Evolutionary conservation across 2,329 filamentous ascomycete genomes (phyloP).

Genomic region (Didymellaceae sp.): DNA sequence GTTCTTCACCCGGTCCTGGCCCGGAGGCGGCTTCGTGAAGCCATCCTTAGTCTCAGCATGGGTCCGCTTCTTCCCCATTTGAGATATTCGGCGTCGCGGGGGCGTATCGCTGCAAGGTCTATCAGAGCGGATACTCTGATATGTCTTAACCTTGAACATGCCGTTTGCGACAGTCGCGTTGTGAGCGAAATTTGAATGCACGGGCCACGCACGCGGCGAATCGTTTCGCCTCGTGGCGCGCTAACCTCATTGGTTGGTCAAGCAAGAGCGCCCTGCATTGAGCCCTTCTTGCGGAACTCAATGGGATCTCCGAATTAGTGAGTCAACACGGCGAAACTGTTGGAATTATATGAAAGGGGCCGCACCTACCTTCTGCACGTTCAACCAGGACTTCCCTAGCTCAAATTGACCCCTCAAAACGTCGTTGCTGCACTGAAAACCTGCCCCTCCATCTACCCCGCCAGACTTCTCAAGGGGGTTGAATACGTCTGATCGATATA

Average conservation of each 20-base stretch:
- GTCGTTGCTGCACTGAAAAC: slow-evolving; percentile 6
- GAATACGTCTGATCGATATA: too few species aligned
- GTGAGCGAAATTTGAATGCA: slow-evolving; percentile 32
- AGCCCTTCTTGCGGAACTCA: slow-evolving; percentile 22
- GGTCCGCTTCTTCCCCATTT: slow-evolving; percentile 52
- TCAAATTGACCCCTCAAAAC: background rate
- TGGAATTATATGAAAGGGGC: slow-evolving; percentile 5
- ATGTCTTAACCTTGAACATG: slow-evolving; percentile 43
- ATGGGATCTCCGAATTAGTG: slow-evolving; percentile 31
- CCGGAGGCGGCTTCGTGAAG: slow-evolving; percentile 47
- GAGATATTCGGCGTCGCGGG: slow-evolving; percentile 36
- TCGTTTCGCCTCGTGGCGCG: slow-evolving; percentile 27
- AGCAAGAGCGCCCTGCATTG: slow-evolving; percentile 22
- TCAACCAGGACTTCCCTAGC: background rate
- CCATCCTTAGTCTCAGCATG: slow-evolving; percentile 51
- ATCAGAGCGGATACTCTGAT: slow-evolving; percentile 49
- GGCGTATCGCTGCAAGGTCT: slow-evolving; percentile 40
- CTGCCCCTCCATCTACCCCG: slow-evolving; percentile 24
- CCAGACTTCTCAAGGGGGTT: slow-evolving; percentile 3
- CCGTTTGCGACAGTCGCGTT: slow-evolving; percentile 22
- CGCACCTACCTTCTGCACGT: background rate
- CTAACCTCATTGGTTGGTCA: slow-evolving; percentile 29
- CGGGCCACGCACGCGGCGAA: slow-evolving; percentile 20
- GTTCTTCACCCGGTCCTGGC: slow-evolving; percentile 38
- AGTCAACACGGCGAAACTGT: slow-evolving; percentile 30